Evolutionary conservation across 139 green algal genomes (phyloP), one percentile per base, ranked within the genome.

Genomic region (Chlamydomonas applanata): DNA sequence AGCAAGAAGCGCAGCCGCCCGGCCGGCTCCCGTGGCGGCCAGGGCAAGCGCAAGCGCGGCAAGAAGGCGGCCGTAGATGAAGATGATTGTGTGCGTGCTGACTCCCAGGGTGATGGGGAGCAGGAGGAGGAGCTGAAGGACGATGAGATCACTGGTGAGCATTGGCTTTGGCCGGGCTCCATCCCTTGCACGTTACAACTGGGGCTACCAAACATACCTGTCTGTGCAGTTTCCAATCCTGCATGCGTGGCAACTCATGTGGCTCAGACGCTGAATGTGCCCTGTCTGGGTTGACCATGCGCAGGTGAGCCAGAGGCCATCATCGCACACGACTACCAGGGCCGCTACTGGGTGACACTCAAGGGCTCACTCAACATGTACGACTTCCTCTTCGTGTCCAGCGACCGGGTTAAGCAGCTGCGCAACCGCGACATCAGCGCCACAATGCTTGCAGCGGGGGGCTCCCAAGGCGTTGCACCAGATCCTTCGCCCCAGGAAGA

Each of bases 41-140:
- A 35, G 59, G n/a, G 59, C 24, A 66, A 35, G n/a, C 59, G 59
- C 24, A 35, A 22, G n/a, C 59, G 59, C 59, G 59, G n/a, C 17
- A 30, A 66, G 59, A 66, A 35, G 11, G 25, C 17, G 59, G 59
- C 59, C 13, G 59, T 22, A 16, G 59, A 16, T 4, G 59, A 66
- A 14, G 40, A 49, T 7, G 40, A 49, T 7, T 49, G 40, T 49
- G 40, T 49, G 40, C 40, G 40, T 7, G 40, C 40, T 49, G 40
- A 49, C 7, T 49, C 40, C 40, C 40, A 49, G 40, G 40, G 40
- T 49, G 40, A 49, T 49, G 40, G 40, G 7, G 7, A 49, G 40
- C n/a, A 66, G 59, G 59, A 66, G 59, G 59, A 66, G 25, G 59
- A 66, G 59, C 11, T 34, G 24, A 35, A 66, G 59, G 59, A 36